Conservation (phyloP, 2,329 filamentous ascomycete genomes). For the Venturia nashicola region DNA sequence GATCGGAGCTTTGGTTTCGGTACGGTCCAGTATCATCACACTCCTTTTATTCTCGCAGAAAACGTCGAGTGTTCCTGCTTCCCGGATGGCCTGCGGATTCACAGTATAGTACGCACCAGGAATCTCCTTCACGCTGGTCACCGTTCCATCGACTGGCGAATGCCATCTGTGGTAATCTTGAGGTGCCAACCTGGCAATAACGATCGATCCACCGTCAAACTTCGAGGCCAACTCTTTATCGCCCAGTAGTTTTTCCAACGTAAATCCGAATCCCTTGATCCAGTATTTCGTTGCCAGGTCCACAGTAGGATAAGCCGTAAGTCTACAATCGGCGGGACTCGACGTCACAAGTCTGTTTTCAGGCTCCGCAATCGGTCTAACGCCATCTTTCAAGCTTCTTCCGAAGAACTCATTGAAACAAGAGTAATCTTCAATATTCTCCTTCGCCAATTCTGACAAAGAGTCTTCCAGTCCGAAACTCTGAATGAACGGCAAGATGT, state of each 20-base stretch:
- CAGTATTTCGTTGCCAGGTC: conserved; percentile 29
- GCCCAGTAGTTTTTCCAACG: conserved; percentile 20
- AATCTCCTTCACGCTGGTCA: conserved; percentile 24
- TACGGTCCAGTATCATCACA: conserved; percentile 26
- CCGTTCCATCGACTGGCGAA: conserved; percentile 21
- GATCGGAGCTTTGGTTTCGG: conserved; percentile 18
- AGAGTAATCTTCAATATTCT: conserved; percentile 25
- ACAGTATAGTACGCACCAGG: conserved; percentile 30
- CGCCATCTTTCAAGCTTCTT: conserved; percentile 23
- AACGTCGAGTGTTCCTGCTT: conserved; percentile 28
- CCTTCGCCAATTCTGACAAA: conserved; percentile 23
- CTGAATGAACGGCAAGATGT: conserved; percentile 30
- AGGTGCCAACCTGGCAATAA: conserved; percentile 28
- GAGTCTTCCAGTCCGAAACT: conserved; percentile 22
- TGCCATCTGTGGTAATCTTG: conserved; percentile 33
- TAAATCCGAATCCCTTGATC: conserved; percentile 32
- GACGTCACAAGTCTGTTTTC: conserved; percentile 20
- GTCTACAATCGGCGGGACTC: conserved; percentile 27
- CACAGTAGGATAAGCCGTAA: conserved; percentile 26
- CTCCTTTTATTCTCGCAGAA: conserved; percentile 31
- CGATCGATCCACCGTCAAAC: conserved; percentile 25
- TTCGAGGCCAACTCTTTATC: conserved; percentile 17
- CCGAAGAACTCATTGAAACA: conserved; percentile 34
- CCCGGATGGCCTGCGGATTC: conserved; percentile 30
- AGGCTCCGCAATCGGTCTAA: conserved; percentile 25